Evolutionary conservation across 2,329 filamentous ascomycete species (phyloP).

Genomic region (Trichoderma sp.): DNA sequence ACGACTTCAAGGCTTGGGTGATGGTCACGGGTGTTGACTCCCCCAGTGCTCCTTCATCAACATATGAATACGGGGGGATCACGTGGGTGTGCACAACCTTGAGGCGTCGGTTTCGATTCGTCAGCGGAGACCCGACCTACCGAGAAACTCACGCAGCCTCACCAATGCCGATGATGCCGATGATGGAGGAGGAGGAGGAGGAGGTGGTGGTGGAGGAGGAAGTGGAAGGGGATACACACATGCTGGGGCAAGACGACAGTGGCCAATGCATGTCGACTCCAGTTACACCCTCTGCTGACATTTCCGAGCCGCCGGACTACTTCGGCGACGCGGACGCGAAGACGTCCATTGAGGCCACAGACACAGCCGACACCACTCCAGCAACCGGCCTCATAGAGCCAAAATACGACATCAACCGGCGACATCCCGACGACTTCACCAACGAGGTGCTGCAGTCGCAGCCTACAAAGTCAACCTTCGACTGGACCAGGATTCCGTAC

Average conservation of each 20-base stretch:
- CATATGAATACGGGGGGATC: constrained; percentile 64
- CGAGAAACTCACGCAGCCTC: constrained; percentile 44
- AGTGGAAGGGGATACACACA: constrained; percentile 38
- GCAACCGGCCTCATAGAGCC: constrained; percentile 11
- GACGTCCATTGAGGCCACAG: constrained; percentile 35
- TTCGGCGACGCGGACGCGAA: constrained; percentile 43
- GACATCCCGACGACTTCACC: constrained; percentile 48
- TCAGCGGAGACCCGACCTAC: constrained; percentile 57
- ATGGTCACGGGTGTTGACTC: constrained; percentile 57
- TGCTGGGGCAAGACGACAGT: constrained; percentile 41
- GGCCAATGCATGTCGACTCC: constrained; percentile 45
- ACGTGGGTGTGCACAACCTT: constrained; percentile 73
- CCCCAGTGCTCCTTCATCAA: constrained; percentile 55
- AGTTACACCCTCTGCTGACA: constrained; percentile 39
- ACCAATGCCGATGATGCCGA: constrained; percentile 39
- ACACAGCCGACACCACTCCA: constrained; percentile 20
- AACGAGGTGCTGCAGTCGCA: constrained; percentile 40
- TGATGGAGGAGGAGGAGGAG: constrained; percentile 41
- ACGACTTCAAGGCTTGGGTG: constrained; percentile 71
- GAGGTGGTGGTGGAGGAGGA: constrained; percentile 32
- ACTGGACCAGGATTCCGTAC: constrained; percentile 76
- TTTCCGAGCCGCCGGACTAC: constrained; percentile 45
- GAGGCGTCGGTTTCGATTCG: constrained; percentile 67
- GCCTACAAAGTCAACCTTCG: constrained; percentile 61
- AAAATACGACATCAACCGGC: constrained; percentile 32